These are phyloP conservation scores for Paulownia fortunei DNA, from an alignment of 257 asterid species.

Conservation along the genomic window DNA sequence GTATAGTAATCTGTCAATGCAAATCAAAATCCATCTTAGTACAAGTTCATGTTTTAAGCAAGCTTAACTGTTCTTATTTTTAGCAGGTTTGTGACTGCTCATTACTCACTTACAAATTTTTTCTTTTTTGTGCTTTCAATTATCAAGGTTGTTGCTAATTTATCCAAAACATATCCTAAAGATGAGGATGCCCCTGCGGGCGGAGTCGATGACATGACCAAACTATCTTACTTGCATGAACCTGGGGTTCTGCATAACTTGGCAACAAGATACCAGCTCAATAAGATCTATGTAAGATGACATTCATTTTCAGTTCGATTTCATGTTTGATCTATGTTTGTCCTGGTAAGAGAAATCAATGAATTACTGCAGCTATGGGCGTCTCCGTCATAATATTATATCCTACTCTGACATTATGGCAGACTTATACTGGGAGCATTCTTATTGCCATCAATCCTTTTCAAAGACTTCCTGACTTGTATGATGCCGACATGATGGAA, in stretches of 20 bases:
- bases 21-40: not conserved
- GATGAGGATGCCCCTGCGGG: conserved; percentile 71
- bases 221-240: conserved; percentile 83
- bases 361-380: conserved; percentile 21
- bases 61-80: not conserved
- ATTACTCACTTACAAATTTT: conserved; percentile 17
- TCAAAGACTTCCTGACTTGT: conserved; percentile 85
- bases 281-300: conserved; percentile 77
- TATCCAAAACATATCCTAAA: conserved; percentile 68
- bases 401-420: conserved; percentile 52
- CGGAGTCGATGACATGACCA: conserved; percentile 94
- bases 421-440: conserved; percentile 94
- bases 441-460: conserved; percentile 95
- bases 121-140: conserved; percentile 30
- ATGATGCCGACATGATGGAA: conserved; percentile 73
- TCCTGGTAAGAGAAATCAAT: conserved; percentile 34
- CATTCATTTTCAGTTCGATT: conserved; percentile 22
- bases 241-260: conserved; percentile 89
- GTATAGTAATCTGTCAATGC: conserved; percentile 1
- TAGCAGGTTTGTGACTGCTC: conserved; percentile 1
- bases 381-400: conserved; percentile 34
- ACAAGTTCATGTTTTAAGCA: not conserved
- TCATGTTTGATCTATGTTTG: conserved; percentile 31
- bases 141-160: conserved; percentile 55
- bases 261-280: conserved; percentile 69